phyloP scores from a whole-genome alignment of 2,329 filamentous ascomycete species.

The Bipolaris bicolor region DNA sequence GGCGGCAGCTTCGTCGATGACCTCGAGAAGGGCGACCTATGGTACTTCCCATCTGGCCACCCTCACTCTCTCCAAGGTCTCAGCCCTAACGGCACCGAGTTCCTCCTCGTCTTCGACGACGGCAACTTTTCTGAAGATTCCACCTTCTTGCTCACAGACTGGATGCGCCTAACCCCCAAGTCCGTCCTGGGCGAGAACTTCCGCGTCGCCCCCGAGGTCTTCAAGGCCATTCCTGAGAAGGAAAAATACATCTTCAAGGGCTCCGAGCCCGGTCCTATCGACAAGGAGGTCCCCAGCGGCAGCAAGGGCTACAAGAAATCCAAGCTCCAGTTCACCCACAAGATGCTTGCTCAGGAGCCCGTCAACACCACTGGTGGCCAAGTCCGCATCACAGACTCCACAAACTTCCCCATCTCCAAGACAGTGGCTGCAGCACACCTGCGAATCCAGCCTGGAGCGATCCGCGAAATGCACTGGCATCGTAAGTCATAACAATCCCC shows the following conservation, averaged over 20 bases:
- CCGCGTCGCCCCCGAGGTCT: conserved; percentile 72
- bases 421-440: conserved; percentile 76
- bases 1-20: conserved; percentile 80
- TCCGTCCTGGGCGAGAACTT: conserved; percentile 78
- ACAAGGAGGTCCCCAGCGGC: conserved; percentile 65
- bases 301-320: conserved; percentile 69
- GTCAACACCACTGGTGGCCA: conserved; percentile 70
- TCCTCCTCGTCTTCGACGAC: conserved; percentile 67
- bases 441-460: conserved; percentile 71
- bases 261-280: conserved; percentile 66
- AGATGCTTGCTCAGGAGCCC: conserved; percentile 72
- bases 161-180: conserved; percentile 74
- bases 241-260: conserved; percentile 82
- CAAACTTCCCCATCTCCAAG: conserved; percentile 75
- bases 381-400: conserved; percentile 77
- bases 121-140: conserved; percentile 67
- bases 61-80: conserved; percentile 79
- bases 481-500: conserved; percentile 38
- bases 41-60: conserved; percentile 80
- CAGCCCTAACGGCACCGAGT: conserved; percentile 68
- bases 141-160: conserved; percentile 76
- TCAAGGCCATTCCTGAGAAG: conserved; percentile 68
- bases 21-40: conserved; percentile 75
- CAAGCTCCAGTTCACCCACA: conserved; percentile 72
- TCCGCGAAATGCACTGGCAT: conserved; percentile 86